Conservation (phyloP, 164 flowering plant genomes). For the Malania oleifera region DNA sequence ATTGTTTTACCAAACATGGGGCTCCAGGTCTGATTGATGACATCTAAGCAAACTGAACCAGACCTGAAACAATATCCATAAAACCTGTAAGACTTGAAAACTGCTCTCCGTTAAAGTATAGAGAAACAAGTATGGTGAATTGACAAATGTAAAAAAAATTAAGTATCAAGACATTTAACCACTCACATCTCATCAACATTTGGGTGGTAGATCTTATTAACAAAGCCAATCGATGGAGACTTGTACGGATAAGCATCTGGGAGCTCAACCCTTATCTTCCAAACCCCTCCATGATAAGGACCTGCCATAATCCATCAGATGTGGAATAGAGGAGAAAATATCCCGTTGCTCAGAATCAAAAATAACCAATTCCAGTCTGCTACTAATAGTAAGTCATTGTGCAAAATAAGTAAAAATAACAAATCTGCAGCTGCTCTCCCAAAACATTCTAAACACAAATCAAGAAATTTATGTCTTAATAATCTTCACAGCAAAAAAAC, state of each 20-base stretch:
- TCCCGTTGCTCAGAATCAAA: background rate
- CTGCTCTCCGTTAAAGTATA: background rate
- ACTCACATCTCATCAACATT: conserved; percentile 97
- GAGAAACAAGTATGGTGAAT: background rate
- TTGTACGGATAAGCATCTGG: conserved; percentile 99
- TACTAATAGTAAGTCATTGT: conserved; percentile 9
- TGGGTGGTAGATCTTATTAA: conserved; percentile 93
- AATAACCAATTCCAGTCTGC: background rate
- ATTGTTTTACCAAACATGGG: conserved; percentile 83
- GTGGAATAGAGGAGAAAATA: background rate
- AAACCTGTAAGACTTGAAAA: conserved; percentile 7
- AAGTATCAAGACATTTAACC: background rate
- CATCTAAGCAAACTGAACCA: conserved; percentile 96
- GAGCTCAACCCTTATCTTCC: conserved; percentile 89
- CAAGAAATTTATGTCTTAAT: background rate
- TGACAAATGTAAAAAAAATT: conserved; percentile 1
- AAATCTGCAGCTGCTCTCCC: conserved; percentile 5
- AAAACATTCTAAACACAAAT: background rate
- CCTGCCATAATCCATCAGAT: conserved; percentile 40
- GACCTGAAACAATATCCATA: conserved; percentile 57
- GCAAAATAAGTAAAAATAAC: conserved; percentile 10
- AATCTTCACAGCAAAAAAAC: too few relatives aligned
- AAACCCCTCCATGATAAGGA: conserved; percentile 86
- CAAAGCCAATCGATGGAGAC: conserved; percentile 97
- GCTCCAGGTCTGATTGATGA: conserved; percentile 97